Base-by-base conservation (phyloP, 352 stramenopile species). In the Phytophthora parvispora region DNA sequence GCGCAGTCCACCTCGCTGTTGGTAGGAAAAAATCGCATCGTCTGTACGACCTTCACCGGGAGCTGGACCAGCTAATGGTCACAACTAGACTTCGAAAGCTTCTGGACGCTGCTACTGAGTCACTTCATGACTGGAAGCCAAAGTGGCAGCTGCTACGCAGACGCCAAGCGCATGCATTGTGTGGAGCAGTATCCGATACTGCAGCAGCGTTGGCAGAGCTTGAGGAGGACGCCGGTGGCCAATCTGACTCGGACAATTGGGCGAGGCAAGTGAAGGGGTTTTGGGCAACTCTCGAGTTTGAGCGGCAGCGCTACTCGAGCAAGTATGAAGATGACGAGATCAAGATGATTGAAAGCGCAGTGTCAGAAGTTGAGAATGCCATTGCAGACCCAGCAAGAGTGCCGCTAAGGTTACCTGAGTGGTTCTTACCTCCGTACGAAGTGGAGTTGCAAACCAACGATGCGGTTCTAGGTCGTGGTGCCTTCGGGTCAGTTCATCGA, bases 381-480 rank as follows among this genome's bases (percentile, higher is more conserved):
- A 63, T 45, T 31, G 24, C 59, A 15, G 7, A 20, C 1, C 13
- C 15, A 16, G 25, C 32, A 54, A 59, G 18, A 20, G 4, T 34
- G 6, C 10, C 50, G 2, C 34, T 56, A 20, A 27, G 5, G 10
- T 22, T 73, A 9, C 49, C 66, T 2, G 66, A 67, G n/a, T 77
- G 58, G 69, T 77, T 77, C 49, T 32, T 77, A 32, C 69, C 69
- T 34, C 57, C 57, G 6, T 64, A 76, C 25, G 68, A 76, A 69
- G 63, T 76, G 9, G 49, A 72, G 16, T 50, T 61, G 16, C 3
- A 36, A 18, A 32, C 31, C 3, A 22, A 60, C 4, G 32, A 58
- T 9, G 2, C 6, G 16, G 22, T 32, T 12, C 60, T 78, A 31
- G 62, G 60, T 0, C 34, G 50, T 42, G 71, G 71, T 15, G 48